phyloP scores from a whole-genome alignment of 768 basidiomycete genomes.

The Sistotremastrum niveocremeum region DNA sequence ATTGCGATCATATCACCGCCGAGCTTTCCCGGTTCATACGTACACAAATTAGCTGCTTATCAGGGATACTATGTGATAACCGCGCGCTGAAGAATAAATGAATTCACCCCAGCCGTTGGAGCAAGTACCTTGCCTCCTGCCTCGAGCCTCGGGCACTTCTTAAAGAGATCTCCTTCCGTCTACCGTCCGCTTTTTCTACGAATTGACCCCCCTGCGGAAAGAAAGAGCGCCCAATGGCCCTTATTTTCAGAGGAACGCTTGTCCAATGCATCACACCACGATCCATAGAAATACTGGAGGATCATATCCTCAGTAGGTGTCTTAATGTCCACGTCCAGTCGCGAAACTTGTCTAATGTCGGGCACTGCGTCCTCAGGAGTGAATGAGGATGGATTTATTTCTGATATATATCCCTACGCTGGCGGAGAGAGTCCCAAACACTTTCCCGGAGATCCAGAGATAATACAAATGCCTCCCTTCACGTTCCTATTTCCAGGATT shows the following conservation, averaged over 20 bases:
- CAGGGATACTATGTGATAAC: too few relatives aligned
- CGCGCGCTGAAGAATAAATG: too few relatives aligned
- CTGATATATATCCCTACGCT: slow-evolving; percentile 29
- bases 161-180: too few relatives aligned
- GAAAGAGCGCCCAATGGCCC: too few relatives aligned
- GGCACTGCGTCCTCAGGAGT: slow-evolving; percentile 13
- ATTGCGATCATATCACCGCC: too few relatives aligned
- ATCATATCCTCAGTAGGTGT: slow-evolving; percentile 40
- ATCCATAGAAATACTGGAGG: slow-evolving; percentile 36
- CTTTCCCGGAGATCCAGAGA: slow-evolving; percentile 10
- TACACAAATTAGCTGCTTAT: too few relatives aligned
- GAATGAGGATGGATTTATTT: slow-evolving; percentile 33
- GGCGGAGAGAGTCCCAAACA: slow-evolving; percentile 20
- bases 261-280: slow-evolving; percentile 43
- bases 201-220: too few relatives aligned
- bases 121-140: too few relatives aligned
- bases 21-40: too few relatives aligned
- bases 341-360: background rate
- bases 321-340: background rate
- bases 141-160: too few relatives aligned
- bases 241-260: slow-evolving; percentile 35
- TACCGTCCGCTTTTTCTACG: too few relatives aligned
- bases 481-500: slow-evolving; percentile 68
- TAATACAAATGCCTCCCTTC: slow-evolving; percentile 30
- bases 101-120: too few relatives aligned